A percentile compares a stretch with the other conserved stretches of the same genome.
Evolutionary conservation across 192 early-diverging fungal species (phyloP).

Genomic region (Mortierella hygrophila): DNA sequence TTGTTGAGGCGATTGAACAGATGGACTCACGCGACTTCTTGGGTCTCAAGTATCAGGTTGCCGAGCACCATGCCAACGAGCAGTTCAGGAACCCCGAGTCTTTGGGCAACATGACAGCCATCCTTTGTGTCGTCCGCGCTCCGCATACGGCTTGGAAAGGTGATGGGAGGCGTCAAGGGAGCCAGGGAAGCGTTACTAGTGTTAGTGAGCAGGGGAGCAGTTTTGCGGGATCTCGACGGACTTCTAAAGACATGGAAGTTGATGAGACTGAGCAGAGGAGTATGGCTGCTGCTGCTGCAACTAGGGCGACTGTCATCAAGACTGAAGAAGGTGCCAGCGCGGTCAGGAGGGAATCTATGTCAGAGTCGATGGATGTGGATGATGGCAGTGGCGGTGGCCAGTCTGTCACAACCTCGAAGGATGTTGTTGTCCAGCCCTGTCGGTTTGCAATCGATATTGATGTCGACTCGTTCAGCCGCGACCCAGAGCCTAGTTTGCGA

Average conservation of each 20-base stretch:
- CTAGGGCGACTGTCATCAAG: neutral
- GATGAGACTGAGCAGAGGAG: neutral
- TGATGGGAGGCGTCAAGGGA: neutral
- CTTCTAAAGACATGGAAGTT: conserved; percentile 23
- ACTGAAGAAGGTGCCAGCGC: neutral
- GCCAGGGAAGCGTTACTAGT: neutral
- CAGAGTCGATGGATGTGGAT: conserved; percentile 29
- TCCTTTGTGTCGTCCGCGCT: conserved; percentile 27
- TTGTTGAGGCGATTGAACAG: conserved; percentile 32
- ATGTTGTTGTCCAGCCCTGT: conserved; percentile 21
- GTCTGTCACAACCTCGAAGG: neutral
- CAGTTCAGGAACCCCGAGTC: conserved; percentile 46
- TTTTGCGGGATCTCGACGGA: neutral
- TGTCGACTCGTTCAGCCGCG: conserved; percentile 31
- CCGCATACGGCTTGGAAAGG: conserved; percentile 22
- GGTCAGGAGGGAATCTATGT: neutral
- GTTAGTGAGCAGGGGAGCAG: neutral
- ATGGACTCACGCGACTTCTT: conserved; percentile 38
- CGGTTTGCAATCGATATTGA: conserved; percentile 35
- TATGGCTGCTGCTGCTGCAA: neutral
- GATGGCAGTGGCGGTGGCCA: neutral
- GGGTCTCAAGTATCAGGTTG: conserved; percentile 20
- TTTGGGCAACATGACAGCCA: conserved; percentile 36
- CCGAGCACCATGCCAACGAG: conserved; percentile 32
- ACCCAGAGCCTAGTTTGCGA: conserved; percentile 32